Base-by-base conservation (phyloP, 228 moss, liverwort and hornwort species). In the Sphagnum magellanicum region DNA sequence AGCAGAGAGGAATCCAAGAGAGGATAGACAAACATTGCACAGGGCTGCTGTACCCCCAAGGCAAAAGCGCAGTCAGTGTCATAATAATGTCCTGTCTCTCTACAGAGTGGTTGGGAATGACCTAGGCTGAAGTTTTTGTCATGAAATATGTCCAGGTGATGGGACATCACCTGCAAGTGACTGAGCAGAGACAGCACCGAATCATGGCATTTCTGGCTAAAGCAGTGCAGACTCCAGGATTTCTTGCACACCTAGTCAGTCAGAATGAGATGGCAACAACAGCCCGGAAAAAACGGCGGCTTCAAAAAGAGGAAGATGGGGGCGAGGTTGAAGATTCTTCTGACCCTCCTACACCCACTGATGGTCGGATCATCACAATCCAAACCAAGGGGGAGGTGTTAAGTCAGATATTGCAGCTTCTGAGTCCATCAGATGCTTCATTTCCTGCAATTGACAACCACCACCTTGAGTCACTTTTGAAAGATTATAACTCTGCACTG, bases 161-260 rank as follows among this genome's bases (percentile, higher is more conserved):
- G 93, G 77, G 84, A 5, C 88, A 92, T n/a, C 87, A 93, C 49
- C 79, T 98, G 50, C 79, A 91, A 5, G 79, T 82, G 8, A 98
- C 97, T 0, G 97, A 98, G 70, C 87, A 83, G 51, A 85, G 91
- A 64, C 97, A 98, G 81, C 93, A 98, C 49, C 93, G 90, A 63
- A 98, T 98, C 91, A 98, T 98, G 97, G 82, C 97, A 1, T 98
- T 98, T 67, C 79, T 98, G 53, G 91, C 91, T 9, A 98, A 93
- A 72, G 97, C 97, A 1, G 90, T 98, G 91, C 97, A 98, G 59
- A 93, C 91, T 75, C 97, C 97, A 11, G 87, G 88, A 67, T 93
- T 90, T 65, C 89, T 93, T 61, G 91, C 93, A 10, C 93, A 92
- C 57, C 80, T 98, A 49, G 88, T 98, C 72, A 93, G 92, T 68